These are phyloP conservation scores for Chaetomium fimeti DNA, from an alignment of 495 filamentous ascomycete species.

Conservation along the genomic window DNA sequence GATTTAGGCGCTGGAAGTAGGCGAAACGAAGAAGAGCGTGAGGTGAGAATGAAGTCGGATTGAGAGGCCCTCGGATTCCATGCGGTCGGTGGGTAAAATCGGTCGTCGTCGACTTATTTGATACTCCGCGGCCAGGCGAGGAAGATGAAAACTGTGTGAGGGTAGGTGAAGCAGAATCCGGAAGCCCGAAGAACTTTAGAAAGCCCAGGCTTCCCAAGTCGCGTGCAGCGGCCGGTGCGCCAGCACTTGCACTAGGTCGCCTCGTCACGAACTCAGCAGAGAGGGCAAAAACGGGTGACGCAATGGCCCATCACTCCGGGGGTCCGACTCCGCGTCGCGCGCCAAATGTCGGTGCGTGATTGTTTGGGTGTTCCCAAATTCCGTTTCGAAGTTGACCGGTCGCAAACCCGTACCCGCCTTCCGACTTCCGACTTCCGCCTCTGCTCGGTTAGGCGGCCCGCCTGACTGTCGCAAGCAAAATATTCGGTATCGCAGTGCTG, in stretches of 20 bases:
- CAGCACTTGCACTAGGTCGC: neutral
- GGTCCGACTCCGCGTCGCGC: conserved; percentile 4
- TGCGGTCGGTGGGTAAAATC: neutral
- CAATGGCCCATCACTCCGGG: conserved; percentile 15
- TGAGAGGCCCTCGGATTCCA: conserved; percentile 6
- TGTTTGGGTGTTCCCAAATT: neutral
- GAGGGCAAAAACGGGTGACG: neutral
- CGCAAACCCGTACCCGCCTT: conserved; percentile 1
- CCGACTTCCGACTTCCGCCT: neutral
- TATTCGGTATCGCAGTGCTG: neutral
- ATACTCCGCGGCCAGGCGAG: neutral
- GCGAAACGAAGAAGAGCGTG: neutral
- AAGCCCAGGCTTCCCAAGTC: neutral
- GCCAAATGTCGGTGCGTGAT: neutral
- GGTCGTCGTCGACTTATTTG: neutral
- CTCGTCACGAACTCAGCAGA: neutral
- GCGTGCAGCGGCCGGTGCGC: conserved; percentile 1
- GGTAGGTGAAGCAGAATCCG: neutral
- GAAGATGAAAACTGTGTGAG: neutral
- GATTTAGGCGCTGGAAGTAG: neutral
- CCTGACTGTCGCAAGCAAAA: neutral
- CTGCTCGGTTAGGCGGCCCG: neutral
- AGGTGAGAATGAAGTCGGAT: neutral
- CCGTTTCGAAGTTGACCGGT: neutral
- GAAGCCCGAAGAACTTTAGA: neutral